These are phyloP conservation scores for Dactylonectria macrodidyma DNA, from an alignment of 2,329 filamentous ascomycete species.

Conservation along the genomic window DNA sequence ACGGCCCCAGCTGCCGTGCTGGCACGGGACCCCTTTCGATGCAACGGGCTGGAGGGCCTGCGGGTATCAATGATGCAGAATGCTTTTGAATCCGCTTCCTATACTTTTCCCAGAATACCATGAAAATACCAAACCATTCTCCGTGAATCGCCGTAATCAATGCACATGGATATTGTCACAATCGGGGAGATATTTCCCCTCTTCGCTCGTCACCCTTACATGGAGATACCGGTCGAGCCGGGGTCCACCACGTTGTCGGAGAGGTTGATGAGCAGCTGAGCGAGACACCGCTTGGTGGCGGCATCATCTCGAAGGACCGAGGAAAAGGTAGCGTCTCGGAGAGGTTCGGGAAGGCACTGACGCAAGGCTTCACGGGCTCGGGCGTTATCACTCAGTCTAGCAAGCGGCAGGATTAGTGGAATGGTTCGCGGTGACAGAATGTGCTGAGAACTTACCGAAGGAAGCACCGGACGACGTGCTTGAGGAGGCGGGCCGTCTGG, in stretches of 20 bases:
- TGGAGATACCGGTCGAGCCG: constrained; percentile 53
- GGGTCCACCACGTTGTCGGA: constrained; percentile 84
- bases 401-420: constrained; percentile 29
- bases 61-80: constrained; percentile 53
- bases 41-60: constrained; percentile 45
- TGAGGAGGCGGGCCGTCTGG: constrained; percentile 94
- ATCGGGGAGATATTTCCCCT: constrained; percentile 34
- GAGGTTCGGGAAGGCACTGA: constrained; percentile 96
- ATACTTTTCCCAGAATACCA: constrained; percentile 50
- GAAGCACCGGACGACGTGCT: constrained; percentile 98
- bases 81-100: constrained; percentile 50
- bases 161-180: constrained; percentile 49
- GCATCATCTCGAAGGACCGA: constrained; percentile 97
- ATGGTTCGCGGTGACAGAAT: not conserved
- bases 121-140: constrained; percentile 46
- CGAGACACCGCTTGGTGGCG: constrained; percentile 95
- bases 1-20: constrained; percentile 32
- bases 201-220: constrained; percentile 47
- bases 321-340: constrained; percentile 98
- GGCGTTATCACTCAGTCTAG: constrained; percentile 93
- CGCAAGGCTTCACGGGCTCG: constrained; percentile 94
- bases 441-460: constrained; percentile 77
- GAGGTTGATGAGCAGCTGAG: constrained; percentile 96
- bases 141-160: constrained; percentile 48
- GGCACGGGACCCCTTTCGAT: constrained; percentile 26